Evolutionary conservation across 257 asterid genomes (phyloP), one percentile per base, ranked within the genome.

Genomic region (Nicotiana obtusifolia): DNA sequence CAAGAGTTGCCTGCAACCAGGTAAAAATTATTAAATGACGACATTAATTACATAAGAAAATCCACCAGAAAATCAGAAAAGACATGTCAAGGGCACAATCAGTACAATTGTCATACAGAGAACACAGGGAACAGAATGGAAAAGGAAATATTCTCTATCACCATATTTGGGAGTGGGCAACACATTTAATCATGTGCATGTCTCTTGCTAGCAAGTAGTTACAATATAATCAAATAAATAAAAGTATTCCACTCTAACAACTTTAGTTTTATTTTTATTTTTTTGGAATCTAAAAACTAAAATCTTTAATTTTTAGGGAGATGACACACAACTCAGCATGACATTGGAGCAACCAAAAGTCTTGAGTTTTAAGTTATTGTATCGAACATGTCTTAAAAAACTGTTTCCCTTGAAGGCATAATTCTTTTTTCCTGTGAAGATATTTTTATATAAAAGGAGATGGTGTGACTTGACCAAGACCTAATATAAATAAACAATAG

Each of bases 1-100:
- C 92, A 75, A 95, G 98, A 78, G 98, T 92, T 80, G 99, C 98
- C 99, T 95, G 95, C 83, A 86, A 85, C 64, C 77, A 77, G 22
- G 81, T 61, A 81, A 24, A 30, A 15, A 28, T 19, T 84, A 26
- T 30, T 10, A 73, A 16, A 20, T 10, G 2, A 33, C 6, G 5
- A 64, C 17, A 64, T 26, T 24, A 22, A 61, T 28, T 10, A 78
- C 54, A 35, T 8, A 35, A 68, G 54, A n/a, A 68, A 41, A 68
- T 61, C 47, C 69, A 64, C 69, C 69, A 10, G 15, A 64, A 8
- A 60, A 26, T 4, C n/a, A 62, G n/a, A 62, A 52, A 52, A 64
- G 37, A 2, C n/a, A 15, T 24, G 69, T 62, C 35, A 62, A 62
- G 67, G 67, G 35, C 35, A 61, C 37, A 62, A 62, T 13, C 68